Evolutionary conservation across 345 rosid species (phyloP).

Genomic region (Syzygium oleosum): DNA sequence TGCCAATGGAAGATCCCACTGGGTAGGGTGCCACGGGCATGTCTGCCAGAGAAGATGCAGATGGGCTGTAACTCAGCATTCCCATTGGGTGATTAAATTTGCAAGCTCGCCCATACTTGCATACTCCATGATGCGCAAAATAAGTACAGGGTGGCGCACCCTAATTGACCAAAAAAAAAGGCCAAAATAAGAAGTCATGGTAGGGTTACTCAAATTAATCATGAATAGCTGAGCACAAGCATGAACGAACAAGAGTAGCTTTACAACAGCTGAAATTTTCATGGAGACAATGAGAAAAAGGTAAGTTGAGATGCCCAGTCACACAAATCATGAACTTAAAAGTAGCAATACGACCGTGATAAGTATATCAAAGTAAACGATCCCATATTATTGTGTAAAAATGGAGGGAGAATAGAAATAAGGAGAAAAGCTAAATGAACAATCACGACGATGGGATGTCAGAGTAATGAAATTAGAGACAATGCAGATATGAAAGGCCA

Average conservation of each 20-base stretch:
- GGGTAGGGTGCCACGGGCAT: slow-evolving; percentile 73
- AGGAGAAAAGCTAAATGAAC: not conserved
- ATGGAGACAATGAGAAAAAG: not conserved
- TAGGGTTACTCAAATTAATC: not conserved
- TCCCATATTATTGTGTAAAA: not conserved
- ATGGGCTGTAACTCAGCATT: slow-evolving; percentile 60
- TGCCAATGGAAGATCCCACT: slow-evolving; percentile 58
- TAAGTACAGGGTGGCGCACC: slow-evolving; percentile 56
- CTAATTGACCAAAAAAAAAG: slow-evolving; percentile 18
- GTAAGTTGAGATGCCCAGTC: not conserved
- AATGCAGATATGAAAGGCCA: not conserved
- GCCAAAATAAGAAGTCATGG: not conserved
- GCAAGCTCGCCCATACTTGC: slow-evolving; percentile 76
- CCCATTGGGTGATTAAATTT: slow-evolving; percentile 74
- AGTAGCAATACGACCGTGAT: not conserved
- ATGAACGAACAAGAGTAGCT: not conserved
- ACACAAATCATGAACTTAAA: not conserved
- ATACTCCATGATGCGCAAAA: slow-evolving; percentile 49
- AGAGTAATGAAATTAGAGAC: not conserved
- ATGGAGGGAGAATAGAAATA: not conserved
- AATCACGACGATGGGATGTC: not conserved
- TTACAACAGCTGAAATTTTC: not conserved
- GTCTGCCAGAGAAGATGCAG: slow-evolving; percentile 78
- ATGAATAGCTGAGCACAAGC: not conserved
- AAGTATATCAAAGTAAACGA: not conserved